Percentiles rank a stretch among this genome's conserved stretches.
Evolutionary conservation across 1,284 basidiomycete species (phyloP).

Genomic region (Gymnopus androsaceus): DNA sequence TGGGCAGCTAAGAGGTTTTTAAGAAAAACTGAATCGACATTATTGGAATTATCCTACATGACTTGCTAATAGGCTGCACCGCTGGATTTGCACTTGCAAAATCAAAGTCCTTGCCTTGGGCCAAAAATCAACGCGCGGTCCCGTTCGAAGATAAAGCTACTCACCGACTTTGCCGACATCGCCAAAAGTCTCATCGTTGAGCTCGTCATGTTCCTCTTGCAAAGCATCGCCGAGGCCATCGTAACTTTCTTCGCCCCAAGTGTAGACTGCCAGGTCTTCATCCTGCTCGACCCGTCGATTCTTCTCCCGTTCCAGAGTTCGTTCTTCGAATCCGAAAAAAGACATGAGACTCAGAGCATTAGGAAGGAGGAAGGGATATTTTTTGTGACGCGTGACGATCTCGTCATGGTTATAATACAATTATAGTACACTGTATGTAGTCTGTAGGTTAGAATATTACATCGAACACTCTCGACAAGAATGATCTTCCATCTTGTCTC

Average conservation of each 20-base stretch:
- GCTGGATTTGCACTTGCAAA: constrained; percentile 61
- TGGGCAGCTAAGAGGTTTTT: constrained; percentile 18
- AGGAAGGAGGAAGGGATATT: background rate
- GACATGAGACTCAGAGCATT: constrained; percentile 67
- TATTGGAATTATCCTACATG: constrained; percentile 16
- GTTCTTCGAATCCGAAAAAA: constrained; percentile 77
- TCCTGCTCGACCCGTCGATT: constrained; percentile 43
- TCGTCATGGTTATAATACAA: background rate
- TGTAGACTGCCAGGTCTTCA: constrained; percentile 79
- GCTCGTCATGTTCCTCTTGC: constrained; percentile 85
- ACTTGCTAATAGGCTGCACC: constrained; percentile 29
- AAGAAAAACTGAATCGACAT: constrained; percentile 13
- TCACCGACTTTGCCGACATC: constrained; percentile 66
- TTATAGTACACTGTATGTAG: background rate
- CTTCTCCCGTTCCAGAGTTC: constrained; percentile 64
- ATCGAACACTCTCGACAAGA: constrained; percentile 18
- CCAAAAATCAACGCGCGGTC: constrained; percentile 10
- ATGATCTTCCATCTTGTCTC: constrained; percentile 3
- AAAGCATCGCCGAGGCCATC: constrained; percentile 88
- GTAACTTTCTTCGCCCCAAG: constrained; percentile 88
- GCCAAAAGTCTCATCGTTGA: constrained; percentile 97
- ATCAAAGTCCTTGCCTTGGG: constrained; percentile 88
- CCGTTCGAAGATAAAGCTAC: constrained; percentile 24
- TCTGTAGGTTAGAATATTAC: constrained; percentile 21
- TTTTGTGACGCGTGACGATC: no score